A percentile compares a stretch with the other conserved stretches of the same genome.
Conservation (phyloP, 768 basidiomycete genomes). For the Lactarius sp. region DNA sequence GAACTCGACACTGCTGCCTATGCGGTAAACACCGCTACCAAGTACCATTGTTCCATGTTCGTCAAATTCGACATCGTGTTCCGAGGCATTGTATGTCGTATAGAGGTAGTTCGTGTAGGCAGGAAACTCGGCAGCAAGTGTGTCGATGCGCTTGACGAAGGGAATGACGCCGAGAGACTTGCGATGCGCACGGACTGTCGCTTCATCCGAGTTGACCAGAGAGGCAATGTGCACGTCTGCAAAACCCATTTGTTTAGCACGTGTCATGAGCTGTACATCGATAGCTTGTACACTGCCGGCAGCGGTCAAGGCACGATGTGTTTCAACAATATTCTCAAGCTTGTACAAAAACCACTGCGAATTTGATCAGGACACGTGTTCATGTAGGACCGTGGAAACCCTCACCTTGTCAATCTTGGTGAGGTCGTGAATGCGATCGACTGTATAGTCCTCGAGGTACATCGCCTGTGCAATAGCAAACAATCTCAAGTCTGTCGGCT, state of each 20-base stretch:
- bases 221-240: constrained; percentile 90
- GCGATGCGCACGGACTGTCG: constrained; percentile 73
- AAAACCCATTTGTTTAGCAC: constrained; percentile 93
- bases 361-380: neutral
- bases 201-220: constrained; percentile 68
- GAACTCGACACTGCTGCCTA: constrained; percentile 98
- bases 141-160: constrained; percentile 99
- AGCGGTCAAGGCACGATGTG: constrained; percentile 67
- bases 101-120: constrained; percentile 99
- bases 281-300: constrained; percentile 66
- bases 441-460: constrained; percentile 87
- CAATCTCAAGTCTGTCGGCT: constrained; percentile 91
- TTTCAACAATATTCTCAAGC: constrained; percentile 96
- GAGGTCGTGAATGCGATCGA: constrained; percentile 85
- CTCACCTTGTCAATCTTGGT: constrained; percentile 96
- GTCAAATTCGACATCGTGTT: constrained; percentile 92
- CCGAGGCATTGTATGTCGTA: constrained; percentile 96
- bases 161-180: constrained; percentile 88
- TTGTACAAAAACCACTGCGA: constrained; percentile 95
- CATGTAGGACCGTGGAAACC: neutral
- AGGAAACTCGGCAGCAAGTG: constrained; percentile 96
- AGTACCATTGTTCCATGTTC: constrained; percentile 99
- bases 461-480: constrained; percentile 98
- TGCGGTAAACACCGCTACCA: constrained; percentile 96
- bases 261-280: constrained; percentile 70